Evolutionary conservation across 140 eudicot species (phyloP).

Genomic region (Stevia rebaudiana): DNA sequence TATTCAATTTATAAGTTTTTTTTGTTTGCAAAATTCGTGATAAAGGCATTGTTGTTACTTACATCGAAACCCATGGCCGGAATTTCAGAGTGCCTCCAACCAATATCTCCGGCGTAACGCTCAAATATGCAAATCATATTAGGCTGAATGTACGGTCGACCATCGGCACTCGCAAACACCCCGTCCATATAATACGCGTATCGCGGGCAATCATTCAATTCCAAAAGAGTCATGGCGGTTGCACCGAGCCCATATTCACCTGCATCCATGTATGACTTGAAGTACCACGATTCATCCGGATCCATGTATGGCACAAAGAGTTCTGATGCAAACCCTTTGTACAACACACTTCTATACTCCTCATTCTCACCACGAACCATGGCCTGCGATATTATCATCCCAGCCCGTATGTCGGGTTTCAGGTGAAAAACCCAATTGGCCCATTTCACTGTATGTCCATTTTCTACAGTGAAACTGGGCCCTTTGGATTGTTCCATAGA

Average conservation of each 20-base stretch:
- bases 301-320: constrained; percentile 85
- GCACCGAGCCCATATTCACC: constrained; percentile 80
- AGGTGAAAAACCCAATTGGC: constrained; percentile 76
- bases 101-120: constrained; percentile 63
- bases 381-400: constrained; percentile 63
- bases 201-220: constrained; percentile 71
- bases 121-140: constrained; percentile 66
- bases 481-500: constrained; percentile 73
- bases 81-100: constrained; percentile 71
- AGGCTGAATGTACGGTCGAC: constrained; percentile 39
- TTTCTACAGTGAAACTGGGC: constrained; percentile 49
- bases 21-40: too few relatives aligned
- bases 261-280: constrained; percentile 67
- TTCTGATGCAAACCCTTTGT: constrained; percentile 66
- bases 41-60: background rate
- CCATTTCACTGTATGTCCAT: constrained; percentile 61
- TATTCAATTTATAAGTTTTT: too few relatives aligned
- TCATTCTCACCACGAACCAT: constrained; percentile 43
- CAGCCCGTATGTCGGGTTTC: constrained; percentile 60
- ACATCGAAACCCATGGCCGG: constrained; percentile 28
- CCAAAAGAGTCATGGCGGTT: constrained; percentile 53
- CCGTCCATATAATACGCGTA: constrained; percentile 70
- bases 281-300: constrained; percentile 61
- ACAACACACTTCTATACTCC: constrained; percentile 59
- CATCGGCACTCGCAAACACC: constrained; percentile 50